Percentiles rank a stretch among this genome's conserved stretches.
Conservation (phyloP, 139 green algal species). For the Eudorina sp. region DNA sequence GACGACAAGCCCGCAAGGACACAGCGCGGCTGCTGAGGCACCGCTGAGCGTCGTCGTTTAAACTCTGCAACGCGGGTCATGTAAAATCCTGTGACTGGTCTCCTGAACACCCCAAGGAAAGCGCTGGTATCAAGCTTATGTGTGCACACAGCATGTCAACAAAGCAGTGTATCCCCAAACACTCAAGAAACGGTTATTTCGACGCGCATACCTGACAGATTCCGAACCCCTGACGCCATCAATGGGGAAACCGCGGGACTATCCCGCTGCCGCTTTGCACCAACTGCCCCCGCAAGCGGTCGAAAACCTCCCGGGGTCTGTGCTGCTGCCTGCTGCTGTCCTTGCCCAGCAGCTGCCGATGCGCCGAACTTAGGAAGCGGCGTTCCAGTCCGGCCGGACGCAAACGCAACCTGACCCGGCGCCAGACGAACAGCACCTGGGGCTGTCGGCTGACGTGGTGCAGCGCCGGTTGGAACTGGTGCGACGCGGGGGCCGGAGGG, state of each 20-base stretch:
- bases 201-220: slow-evolving; percentile 19
- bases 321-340: neutral
- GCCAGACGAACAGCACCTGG: slow-evolving; percentile 24
- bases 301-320: slow-evolving; percentile 5
- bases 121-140: no score
- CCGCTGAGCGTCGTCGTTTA: slow-evolving; percentile 50
- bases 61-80: slow-evolving; percentile 58
- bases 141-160: no score
- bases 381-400: slow-evolving; percentile 22
- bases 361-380: slow-evolving; percentile 42
- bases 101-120: no score
- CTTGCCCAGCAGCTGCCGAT: neutral
- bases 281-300: neutral
- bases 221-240: slow-evolving; percentile 25
- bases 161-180: no score
- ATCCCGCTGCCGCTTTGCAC: slow-evolving; percentile 26
- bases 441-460: neutral
- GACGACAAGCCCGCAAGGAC: slow-evolving; percentile 39
- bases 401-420: slow-evolving; percentile 29
- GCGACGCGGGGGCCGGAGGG: neutral
- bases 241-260: slow-evolving; percentile 25
- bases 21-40: slow-evolving; percentile 41
- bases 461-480: neutral
- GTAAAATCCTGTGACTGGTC: no score
- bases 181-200: no score